Evolutionary conservation across 768 basidiomycete genomes (phyloP), one percentile per base, ranked within the genome.

Genomic region (Suillus bovinus): DNA sequence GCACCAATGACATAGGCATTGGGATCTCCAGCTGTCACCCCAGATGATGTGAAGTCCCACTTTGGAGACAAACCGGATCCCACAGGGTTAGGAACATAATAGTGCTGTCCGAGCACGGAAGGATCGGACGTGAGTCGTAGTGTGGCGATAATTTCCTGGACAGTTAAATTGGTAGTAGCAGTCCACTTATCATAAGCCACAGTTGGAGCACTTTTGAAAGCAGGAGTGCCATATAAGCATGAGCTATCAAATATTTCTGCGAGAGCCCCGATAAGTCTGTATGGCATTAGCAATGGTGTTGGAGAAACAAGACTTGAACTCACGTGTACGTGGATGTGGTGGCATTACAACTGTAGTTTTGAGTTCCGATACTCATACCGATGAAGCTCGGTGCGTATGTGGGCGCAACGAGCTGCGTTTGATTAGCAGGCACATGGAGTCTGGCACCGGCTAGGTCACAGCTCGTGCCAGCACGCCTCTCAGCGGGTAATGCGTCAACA

Each of bases 181-280:
- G 70, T 59, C 79, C 79, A 79, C 3, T 66, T 20, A 7, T 61
- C 53, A 59, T 74, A 83, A 1, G 71, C 75, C 0, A 62, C 17
- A 34, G 79, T 72, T 34, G 79, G 74, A 58, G 78, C 59, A 13
- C 36, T 62, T 31, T 61, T 60, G 52, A 74, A 80, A 16, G 65
- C 52, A 17, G 74, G 64, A 10, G 73, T 72, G 22, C 67, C 70
- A 59, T 68, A 71, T 33, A 84, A 61, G 72, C 85, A 85, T 1
- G 84, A 84, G 39, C 80, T 76, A 67, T 87, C 86, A 70, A 83
- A 83, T 7, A 87, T 71, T 66, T 84, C 81, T 5, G 78, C 80
- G n/a, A 82, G 64, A 47, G 83, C 82, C 13, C 85, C 85, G 50
- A 77, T 68, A 63, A 76, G 78, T 20, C 83, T 85, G 66, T 27